phyloP scores from a whole-genome alignment of 768 basidiomycete genomes.

The Boletus huronensis region DNA sequence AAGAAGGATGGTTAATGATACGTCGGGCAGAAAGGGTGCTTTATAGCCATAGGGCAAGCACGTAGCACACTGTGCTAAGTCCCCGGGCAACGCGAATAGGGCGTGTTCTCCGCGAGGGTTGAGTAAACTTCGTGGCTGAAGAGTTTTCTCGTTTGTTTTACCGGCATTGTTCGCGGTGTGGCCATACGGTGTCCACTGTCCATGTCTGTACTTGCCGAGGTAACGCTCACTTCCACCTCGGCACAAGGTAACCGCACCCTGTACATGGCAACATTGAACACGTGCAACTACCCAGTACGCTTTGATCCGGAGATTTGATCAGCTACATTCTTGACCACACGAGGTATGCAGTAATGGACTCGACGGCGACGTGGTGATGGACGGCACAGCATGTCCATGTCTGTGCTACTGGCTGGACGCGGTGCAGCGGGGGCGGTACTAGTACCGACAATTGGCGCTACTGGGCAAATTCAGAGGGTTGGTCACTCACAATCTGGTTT shows the following conservation, averaged over 20 bases:
- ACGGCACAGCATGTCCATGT: background rate
- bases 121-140: slow-evolving; percentile 13
- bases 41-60: slow-evolving; percentile 24
- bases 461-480: background rate
- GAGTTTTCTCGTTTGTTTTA: slow-evolving; percentile 7
- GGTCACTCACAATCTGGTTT: background rate
- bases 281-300: slow-evolving; percentile 10
- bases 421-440: slow-evolving; percentile 1
- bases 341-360: slow-evolving; percentile 8
- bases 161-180: slow-evolving; percentile 11
- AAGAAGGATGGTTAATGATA: slow-evolving; percentile 40
- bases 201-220: slow-evolving; percentile 16
- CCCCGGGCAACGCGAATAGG: slow-evolving; percentile 24
- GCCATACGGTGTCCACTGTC: slow-evolving; percentile 5
- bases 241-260: slow-evolving; percentile 15
- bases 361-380: background rate
- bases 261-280: slow-evolving; percentile 5
- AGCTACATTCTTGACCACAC: slow-evolving; percentile 16
- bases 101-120: slow-evolving; percentile 33
- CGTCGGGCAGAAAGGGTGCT: slow-evolving; percentile 9
- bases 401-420: background rate
- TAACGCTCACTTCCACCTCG: slow-evolving; percentile 8
- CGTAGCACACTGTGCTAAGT: slow-evolving; percentile 10
- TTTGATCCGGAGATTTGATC: slow-evolving; percentile 16
- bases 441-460: background rate